Conservation (phyloP, 257 asterid species). For the Striga asiatica region DNA sequence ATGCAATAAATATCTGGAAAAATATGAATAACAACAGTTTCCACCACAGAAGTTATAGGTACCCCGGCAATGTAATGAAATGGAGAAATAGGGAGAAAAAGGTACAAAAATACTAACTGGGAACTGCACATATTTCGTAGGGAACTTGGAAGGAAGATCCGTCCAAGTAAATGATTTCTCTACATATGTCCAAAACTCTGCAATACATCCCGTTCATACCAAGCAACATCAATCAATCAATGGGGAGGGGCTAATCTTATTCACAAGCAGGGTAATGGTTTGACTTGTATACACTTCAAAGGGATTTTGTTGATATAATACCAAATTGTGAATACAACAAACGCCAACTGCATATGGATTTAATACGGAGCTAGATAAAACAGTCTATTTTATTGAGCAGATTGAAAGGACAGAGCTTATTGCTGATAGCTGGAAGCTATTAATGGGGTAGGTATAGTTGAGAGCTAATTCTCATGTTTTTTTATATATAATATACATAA, state of each 20-base stretch:
- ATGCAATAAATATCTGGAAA: conserved; percentile 74
- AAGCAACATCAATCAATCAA: background rate
- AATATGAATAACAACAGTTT: conserved; percentile 13
- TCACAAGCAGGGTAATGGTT: conserved; percentile 1
- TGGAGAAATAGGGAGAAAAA: background rate
- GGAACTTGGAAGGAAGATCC: conserved; percentile 93
- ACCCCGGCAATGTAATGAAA: conserved; percentile 6
- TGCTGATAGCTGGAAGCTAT: too few species aligned
- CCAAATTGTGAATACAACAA: background rate
- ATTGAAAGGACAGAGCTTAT: too few species aligned
- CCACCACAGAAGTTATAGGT: background rate
- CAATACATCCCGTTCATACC: conserved; percentile 13
- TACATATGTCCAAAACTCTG: conserved; percentile 95
- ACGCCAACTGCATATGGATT: background rate
- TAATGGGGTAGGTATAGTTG: too few species aligned
- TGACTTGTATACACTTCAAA: conserved; percentile 6
- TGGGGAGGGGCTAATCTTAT: background rate
- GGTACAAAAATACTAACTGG: conserved; percentile 50
- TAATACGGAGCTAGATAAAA: background rate
- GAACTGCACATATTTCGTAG: conserved; percentile 92
- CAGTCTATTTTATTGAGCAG: too few species aligned
- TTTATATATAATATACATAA: too few species aligned
- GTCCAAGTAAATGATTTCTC: conserved; percentile 98
- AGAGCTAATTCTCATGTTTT: too few species aligned
- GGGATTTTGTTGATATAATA: background rate